phyloP scores from a whole-genome alignment of 441 rosid species.

The Gossypium schwendimanii region DNA sequence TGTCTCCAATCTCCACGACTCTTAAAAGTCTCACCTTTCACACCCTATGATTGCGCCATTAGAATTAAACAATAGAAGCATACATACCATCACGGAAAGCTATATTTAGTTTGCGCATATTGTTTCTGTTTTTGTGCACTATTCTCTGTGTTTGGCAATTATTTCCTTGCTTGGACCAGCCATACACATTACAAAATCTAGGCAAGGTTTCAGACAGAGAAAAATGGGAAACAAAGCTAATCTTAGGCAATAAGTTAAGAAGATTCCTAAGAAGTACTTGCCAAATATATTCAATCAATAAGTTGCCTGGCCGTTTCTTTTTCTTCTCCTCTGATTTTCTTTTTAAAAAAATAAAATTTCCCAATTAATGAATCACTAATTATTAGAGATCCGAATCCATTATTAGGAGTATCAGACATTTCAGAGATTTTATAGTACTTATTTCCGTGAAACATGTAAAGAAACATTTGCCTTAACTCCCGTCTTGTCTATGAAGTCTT shows the following conservation, averaged over 20 bases:
- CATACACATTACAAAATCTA: background rate
- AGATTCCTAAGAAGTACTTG: background rate
- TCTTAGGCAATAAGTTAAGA: background rate
- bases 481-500: background rate
- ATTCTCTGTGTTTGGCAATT: background rate
- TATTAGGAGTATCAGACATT: background rate
- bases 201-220: background rate
- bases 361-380: background rate
- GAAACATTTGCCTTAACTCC: background rate
- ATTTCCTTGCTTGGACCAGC: slow-evolving; percentile 13
- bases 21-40: background rate
- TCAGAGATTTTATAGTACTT: background rate
- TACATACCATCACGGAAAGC: slow-evolving; percentile 3
- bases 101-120: background rate
- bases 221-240: background rate
- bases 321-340: too few species aligned
- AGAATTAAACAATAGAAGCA: background rate
- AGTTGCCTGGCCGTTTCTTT: too few species aligned
- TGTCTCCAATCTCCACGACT: background rate
- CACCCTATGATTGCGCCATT: background rate
- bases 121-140: slow-evolving; percentile 16
- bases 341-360: background rate
- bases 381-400: background rate
- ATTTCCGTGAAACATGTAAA: background rate
- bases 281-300: background rate